Base-by-base conservation (phyloP, 2,329 filamentous ascomycete genomes). In the Ascochyta fabae region DNA sequence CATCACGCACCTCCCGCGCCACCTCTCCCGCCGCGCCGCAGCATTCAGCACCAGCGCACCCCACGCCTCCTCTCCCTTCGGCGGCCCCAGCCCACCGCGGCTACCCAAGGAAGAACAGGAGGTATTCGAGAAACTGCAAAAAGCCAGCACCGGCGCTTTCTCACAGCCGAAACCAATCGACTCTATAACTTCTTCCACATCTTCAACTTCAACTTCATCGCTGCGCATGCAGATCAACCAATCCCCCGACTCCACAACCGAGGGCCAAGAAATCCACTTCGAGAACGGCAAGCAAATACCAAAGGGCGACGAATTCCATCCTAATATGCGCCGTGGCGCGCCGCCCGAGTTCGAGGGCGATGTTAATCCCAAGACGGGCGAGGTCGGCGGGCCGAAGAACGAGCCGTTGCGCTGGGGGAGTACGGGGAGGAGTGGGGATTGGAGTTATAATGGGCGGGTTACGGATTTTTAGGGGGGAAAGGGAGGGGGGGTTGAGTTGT, bases 351-450 rank as follows among this genome's bases (percentile, higher is more conserved):
- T 99, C 68, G 88, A 94, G 65, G 95, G 95, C 55, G 93, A 98
- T 49, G 83, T 82, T 51, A 98, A 99, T 75, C 95, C 95, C 3
- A 89, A 88, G 81, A 99, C 95, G 1, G 95, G 95, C 23, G 95
- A 99, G 82, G 86, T 97, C 10, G 95, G 95, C 6, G 95, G 95
- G 1, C 95, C 95, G 6, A 99, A 98, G 86, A 98, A 96, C 72
- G 94, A 99, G 78, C 95, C 95, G 47, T 72, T 98, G 72, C 81
- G 93, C 67, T 97, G 94, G 94, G 92, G 92, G 0, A 80, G 83
- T 16, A 73, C 69, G 0, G 36, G 46, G 29, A 39, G 33, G 29
- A 56, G 47, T 16, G 88, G 91, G 1, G 88, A 90, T 73, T 99
- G 93, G 89, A 97, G 92, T 75, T 99, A 91, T 76, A 97, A 97